Conservation (phyloP, 169 alveolate species). For the Plasmodium gallinaceum region DNA sequence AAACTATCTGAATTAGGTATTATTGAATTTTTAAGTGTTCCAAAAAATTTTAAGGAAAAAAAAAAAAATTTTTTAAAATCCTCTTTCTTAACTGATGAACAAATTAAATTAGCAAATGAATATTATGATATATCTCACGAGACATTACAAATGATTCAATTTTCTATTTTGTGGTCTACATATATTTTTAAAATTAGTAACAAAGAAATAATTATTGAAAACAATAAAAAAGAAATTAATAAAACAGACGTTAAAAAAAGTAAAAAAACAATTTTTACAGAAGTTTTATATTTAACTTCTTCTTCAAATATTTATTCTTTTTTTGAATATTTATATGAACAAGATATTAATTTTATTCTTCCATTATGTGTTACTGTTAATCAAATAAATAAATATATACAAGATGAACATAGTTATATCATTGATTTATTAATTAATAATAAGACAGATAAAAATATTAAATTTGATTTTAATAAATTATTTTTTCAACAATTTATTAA, state of each 20-base stretch:
- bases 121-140: conserved; percentile 70
- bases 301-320: conserved; percentile 71
- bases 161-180: conserved; percentile 70
- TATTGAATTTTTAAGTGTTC: conserved; percentile 69
- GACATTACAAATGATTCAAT: conserved; percentile 65
- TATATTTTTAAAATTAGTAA: conserved; percentile 65
- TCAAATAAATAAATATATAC: conserved; percentile 67
- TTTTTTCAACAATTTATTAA: conserved; percentile 42
- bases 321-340: conserved; percentile 64
- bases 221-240: conserved; percentile 44
- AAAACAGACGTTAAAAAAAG: conserved; percentile 38
- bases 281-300: conserved; percentile 68
- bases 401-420: conserved; percentile 41
- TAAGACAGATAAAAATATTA: conserved; percentile 17
- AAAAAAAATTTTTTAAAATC: conserved; percentile 49
- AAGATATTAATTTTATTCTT: conserved; percentile 46
- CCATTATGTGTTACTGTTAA: conserved; percentile 74
- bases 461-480: conserved; percentile 16
- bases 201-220: conserved; percentile 51
- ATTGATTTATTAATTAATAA: conserved; percentile 41
- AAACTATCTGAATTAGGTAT: conserved; percentile 62
- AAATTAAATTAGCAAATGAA: conserved; percentile 66
- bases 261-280: conserved; percentile 62
- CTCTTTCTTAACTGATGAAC: conserved; percentile 66
- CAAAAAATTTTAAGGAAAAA: conserved; percentile 71